Conservation (phyloP, 1,139 yeast genomes). For the Suhomyces wounanorum region DNA sequence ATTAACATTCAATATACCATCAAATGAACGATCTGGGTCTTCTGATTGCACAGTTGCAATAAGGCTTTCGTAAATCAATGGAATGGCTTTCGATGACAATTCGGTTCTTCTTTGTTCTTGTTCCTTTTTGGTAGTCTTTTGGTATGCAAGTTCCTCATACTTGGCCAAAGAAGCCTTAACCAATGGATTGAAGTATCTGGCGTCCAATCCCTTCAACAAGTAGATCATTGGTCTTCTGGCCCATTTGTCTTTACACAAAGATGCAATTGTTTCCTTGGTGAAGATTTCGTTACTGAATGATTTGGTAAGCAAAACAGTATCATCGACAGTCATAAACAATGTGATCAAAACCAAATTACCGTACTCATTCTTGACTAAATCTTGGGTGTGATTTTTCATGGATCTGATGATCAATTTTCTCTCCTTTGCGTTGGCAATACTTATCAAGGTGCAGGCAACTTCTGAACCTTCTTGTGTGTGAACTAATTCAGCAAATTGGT, state of each 20-base stretch:
- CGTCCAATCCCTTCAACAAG: slow-evolving; percentile 75
- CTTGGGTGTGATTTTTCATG: slow-evolving; percentile 71
- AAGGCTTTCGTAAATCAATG: slow-evolving; percentile 61
- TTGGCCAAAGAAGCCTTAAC: slow-evolving; percentile 59
- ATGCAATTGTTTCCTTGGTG: slow-evolving; percentile 55
- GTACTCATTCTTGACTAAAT: slow-evolving; percentile 77
- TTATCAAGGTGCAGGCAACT: slow-evolving; percentile 79
- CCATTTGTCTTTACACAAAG: slow-evolving; percentile 67
- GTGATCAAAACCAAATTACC: slow-evolving; percentile 84
- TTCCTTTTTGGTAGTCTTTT: slow-evolving; percentile 82
- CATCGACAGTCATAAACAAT: slow-evolving; percentile 86
- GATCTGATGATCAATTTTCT: slow-evolving; percentile 75
- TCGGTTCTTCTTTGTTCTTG: slow-evolving; percentile 75
- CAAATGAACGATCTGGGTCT: slow-evolving; percentile 27
- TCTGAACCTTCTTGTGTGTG: slow-evolving; percentile 94
- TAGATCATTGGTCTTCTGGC: slow-evolving; percentile 90
- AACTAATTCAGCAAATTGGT: slow-evolving; percentile 91
- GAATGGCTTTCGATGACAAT: slow-evolving; percentile 64
- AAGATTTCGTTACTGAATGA: slow-evolving; percentile 65
- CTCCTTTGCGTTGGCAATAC: slow-evolving; percentile 89
- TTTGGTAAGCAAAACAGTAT: slow-evolving; percentile 79
- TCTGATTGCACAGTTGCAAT: slow-evolving; percentile 39
- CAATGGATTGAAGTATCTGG: slow-evolving; percentile 78
- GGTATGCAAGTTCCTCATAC: slow-evolving; percentile 64
- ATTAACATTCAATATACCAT: slow-evolving; percentile 58